A percentile compares a stretch with the other conserved stretches of the same genome.
These are phyloP conservation scores for Puccinellia tenuiflora DNA, from an alignment of 176 grass and related monocot genomes.

Conservation along the genomic window DNA sequence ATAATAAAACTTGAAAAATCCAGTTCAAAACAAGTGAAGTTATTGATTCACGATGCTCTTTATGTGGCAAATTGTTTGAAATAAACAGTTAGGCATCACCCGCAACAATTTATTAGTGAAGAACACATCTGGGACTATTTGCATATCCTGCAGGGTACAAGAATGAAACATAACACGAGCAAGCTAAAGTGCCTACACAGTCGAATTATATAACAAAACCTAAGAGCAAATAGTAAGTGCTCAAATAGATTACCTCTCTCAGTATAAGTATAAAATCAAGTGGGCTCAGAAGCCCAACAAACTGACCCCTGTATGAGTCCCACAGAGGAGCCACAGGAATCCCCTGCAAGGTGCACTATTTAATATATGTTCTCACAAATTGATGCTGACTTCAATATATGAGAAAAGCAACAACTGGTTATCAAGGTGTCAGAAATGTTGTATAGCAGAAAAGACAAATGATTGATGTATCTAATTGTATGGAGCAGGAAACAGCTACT, in stretches of 20 bases:
- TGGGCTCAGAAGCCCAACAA: slow-evolving; percentile 88
- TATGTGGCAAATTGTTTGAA: neutral
- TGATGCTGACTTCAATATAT: slow-evolving; percentile 3
- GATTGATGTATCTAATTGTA: neutral
- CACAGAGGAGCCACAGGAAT: slow-evolving; percentile 98
- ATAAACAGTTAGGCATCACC: neutral
- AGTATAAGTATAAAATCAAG: slow-evolving; percentile 98
- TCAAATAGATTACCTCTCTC: slow-evolving; percentile 61
- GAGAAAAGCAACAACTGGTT: neutral
- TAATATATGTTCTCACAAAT: neutral
- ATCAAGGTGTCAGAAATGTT: slow-evolving; percentile 16
- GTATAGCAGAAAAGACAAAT: neutral
- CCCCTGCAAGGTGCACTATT: slow-evolving; percentile 48
- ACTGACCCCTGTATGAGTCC: slow-evolving; percentile 75
- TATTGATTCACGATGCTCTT: neutral
- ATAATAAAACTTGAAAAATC: neutral
- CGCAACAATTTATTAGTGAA: neutral
- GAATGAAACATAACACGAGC: neutral
- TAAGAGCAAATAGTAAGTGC: neutral
- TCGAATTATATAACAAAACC: neutral
- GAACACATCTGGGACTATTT: neutral
- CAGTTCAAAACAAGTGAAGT: neutral
- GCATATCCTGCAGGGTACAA: neutral
- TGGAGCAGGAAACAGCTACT: neutral
- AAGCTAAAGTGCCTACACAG: neutral